phyloP scores from a whole-genome alignment of 1,284 basidiomycete species.

The Coriolopsis trogii region DNA sequence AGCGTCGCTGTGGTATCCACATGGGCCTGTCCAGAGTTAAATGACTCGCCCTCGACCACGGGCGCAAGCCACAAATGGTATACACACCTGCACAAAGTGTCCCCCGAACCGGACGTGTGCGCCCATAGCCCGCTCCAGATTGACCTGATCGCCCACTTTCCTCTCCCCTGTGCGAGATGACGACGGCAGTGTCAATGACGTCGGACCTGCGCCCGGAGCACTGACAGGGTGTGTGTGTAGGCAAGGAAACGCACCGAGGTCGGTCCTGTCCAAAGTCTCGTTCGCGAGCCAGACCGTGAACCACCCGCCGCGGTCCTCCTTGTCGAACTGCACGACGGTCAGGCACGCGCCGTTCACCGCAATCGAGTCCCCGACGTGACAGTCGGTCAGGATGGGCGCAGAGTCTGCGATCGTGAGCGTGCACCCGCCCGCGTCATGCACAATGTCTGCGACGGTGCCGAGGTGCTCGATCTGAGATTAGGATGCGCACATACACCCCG shows the following conservation, averaged over 20 bases:
- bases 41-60: background rate
- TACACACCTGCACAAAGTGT: conserved; percentile 91
- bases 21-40: conserved; percentile 71
- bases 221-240: no score
- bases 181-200: no score
- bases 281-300: conserved; percentile 97
- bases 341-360: conserved; percentile 83
- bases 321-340: conserved; percentile 87
- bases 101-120: conserved; percentile 93
- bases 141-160: conserved; percentile 81
- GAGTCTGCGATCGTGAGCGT: conserved; percentile 81
- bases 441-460: conserved; percentile 70
- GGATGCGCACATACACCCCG: conserved; percentile 1
- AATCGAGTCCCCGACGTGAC: conserved; percentile 94
- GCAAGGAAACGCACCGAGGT: conserved; percentile 67
- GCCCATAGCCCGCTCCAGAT: conserved; percentile 95
- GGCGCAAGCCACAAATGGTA: background rate
- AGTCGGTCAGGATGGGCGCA: conserved; percentile 84
- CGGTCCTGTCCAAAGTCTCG: conserved; percentile 91
- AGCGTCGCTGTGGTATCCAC: conserved; percentile 90
- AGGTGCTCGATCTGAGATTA: conserved; percentile 89
- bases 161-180: conserved; percentile 62
- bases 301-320: conserved; percentile 62
- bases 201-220: no score
- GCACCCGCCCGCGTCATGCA: conserved; percentile 74